Base-by-base conservation (phyloP, 1,139 yeast genomes). In the Yamadazyma blattariae region DNA sequence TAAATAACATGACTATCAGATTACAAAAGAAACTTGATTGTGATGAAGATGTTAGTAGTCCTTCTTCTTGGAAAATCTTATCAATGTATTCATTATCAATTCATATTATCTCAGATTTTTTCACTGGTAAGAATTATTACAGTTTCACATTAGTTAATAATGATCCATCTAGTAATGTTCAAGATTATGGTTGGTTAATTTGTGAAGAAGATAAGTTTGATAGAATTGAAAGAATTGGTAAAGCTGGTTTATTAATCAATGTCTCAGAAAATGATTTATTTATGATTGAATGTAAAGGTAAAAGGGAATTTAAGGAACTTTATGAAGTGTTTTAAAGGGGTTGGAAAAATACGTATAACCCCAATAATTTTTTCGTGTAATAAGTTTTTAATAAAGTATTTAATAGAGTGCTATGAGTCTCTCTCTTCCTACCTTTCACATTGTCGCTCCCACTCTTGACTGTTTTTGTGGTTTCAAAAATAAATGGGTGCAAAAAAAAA, bases 201-300 rank as follows among this genome's bases (percentile, higher is more conserved):
- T 37, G 56, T 27, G 68, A 60, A 25, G 64, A 59, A 18, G 61
- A 57, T 4, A 64, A 56, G 36, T 42, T 40, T 30, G 51, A 54
- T 25, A 46, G 59, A 20, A 52, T 69, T 28, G 69, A 67, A 42
- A 54, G 58, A 37, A 68, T 70, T 25, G 76, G 76, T 11, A 68
- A 61, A 39, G 76, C 76, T 5, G 76, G 73, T 7, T 52, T 70
- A 42, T 56, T 70, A 45, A 56, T 70, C 25, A 64, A 60, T 42
- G 62, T 53, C 4, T 43, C 54, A 11, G 54, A 54, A n/a, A 56
- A 57, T 21, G 64, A 62, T 13, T 57, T 64, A 30, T 70, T 48
- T 48, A 69, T 70, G 75, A 56, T 70, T 41, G 76, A 70, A 46
- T 69, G 74, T 46, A 66, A 60, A 48, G 76, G 76, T 4, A 67